Conservation (phyloP, 345 rosid genomes). For the Gossypium bickii region DNA sequence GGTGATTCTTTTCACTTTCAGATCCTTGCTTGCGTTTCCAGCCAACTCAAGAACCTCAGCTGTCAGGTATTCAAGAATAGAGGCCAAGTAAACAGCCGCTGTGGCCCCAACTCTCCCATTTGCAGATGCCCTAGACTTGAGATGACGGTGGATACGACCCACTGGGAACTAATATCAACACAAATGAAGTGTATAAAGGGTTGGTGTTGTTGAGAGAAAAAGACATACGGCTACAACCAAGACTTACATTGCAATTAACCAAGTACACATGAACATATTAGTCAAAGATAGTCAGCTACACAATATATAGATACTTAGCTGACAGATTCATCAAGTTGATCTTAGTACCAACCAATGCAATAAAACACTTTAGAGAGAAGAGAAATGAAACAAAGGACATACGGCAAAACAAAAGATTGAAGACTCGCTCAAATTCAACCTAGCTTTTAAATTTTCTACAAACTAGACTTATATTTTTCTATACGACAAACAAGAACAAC, state of each 20-base stretch:
- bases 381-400: conserved; percentile 1
- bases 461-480: background rate
- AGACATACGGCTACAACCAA: background rate
- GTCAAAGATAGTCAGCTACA: background rate
- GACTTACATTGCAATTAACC: background rate
- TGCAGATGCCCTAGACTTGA: conserved; percentile 48
- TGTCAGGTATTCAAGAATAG: conserved; percentile 66
- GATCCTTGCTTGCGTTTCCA: conserved; percentile 74
- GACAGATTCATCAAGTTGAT: background rate
- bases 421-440: background rate
- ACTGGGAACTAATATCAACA: conserved; percentile 54
- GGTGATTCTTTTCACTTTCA: conserved; percentile 70
- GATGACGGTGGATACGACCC: conserved; percentile 74
- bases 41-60: conserved; percentile 80
- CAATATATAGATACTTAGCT: background rate
- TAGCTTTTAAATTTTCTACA: background rate
- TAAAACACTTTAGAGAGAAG: background rate
- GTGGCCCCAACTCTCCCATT: conserved; percentile 78
- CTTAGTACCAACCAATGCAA: background rate
- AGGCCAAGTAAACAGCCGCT: conserved; percentile 67
- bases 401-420: background rate
- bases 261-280: too few species aligned
- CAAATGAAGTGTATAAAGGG: background rate
- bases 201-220: background rate
- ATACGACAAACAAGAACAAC: background rate